A percentile compares a stretch with the other conserved stretches of the same genome.
Evolutionary conservation across 1,284 basidiomycete genomes (phyloP).

Genomic region (Fistulina hepatica): DNA sequence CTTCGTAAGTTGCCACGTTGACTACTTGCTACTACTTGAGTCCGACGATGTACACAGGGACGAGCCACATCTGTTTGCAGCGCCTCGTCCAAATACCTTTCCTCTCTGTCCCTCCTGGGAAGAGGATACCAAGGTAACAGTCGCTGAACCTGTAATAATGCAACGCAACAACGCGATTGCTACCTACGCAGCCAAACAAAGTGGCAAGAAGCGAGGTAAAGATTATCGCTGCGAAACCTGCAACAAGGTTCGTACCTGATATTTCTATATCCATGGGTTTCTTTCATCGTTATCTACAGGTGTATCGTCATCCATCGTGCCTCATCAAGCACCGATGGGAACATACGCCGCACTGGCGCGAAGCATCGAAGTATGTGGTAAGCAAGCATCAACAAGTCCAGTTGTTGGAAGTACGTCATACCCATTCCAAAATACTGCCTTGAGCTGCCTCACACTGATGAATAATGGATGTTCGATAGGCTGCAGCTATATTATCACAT

Average conservation of each 20-base stretch:
- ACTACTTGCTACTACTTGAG: too few relatives aligned
- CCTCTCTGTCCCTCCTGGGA: slow-evolving; percentile 37
- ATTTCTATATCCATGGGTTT: neutral
- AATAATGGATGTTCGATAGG: too few relatives aligned
- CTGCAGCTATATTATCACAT: slow-evolving; percentile 89
- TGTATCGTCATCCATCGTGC: slow-evolving; percentile 91
- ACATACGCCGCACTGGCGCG: slow-evolving; percentile 94
- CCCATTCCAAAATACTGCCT: too few relatives aligned
- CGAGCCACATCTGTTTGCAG: slow-evolving; percentile 49
- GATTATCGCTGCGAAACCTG: slow-evolving; percentile 91
- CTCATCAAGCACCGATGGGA: slow-evolving; percentile 97
- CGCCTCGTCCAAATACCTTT: slow-evolving; percentile 30
- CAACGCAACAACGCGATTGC: slow-evolving; percentile 21
- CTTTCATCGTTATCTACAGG: slow-evolving; percentile 31
- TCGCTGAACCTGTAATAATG: neutral
- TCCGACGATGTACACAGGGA: slow-evolving; percentile 53
- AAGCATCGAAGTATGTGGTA: slow-evolving; percentile 87
- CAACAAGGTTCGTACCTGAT: slow-evolving; percentile 51
- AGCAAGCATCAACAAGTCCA: slow-evolving; percentile 99
- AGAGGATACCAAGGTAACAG: neutral
- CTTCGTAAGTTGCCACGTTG: too few relatives aligned
- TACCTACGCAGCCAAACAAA: slow-evolving; percentile 27
- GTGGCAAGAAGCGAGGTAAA: slow-evolving; percentile 63
- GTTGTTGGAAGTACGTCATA: slow-evolving; percentile 76
- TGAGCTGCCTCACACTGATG: too few relatives aligned